phyloP scores from a whole-genome alignment of 2,329 filamentous ascomycete genomes.

The Pyrenochaeta sp. region DNA sequence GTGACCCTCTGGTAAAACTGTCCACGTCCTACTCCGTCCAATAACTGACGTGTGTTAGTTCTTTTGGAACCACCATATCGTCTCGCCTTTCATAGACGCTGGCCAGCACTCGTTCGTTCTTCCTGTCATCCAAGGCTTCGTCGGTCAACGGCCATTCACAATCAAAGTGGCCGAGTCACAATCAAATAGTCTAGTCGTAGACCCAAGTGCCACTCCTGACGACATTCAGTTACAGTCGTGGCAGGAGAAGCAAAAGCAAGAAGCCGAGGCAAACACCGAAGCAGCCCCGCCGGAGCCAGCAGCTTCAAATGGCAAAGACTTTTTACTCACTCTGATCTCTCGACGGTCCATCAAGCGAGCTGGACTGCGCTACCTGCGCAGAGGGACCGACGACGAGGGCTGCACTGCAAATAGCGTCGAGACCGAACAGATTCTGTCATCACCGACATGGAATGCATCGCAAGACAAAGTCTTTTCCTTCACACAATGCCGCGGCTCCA shows the following conservation, averaged over 20 bases:
- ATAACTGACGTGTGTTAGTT: constrained; percentile 58
- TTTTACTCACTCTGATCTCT: constrained; percentile 90
- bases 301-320: constrained; percentile 56
- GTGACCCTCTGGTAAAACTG: constrained; percentile 69
- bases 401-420: constrained; percentile 91
- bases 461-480: constrained; percentile 77
- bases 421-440: constrained; percentile 91
- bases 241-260: constrained; percentile 41
- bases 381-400: constrained; percentile 90
- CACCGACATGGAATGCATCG: constrained; percentile 68
- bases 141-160: constrained; percentile 84
- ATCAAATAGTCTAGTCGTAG: constrained; percentile 45
- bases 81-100: constrained; percentile 76
- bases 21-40: not conserved
- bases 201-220: constrained; percentile 41
- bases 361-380: constrained; percentile 86
- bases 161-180: constrained; percentile 63
- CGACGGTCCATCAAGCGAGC: constrained; percentile 85
- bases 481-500: constrained; percentile 86
- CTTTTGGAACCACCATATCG: constrained; percentile 89
- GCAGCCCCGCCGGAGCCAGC: constrained; percentile 15
- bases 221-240: constrained; percentile 47
- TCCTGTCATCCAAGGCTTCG: constrained; percentile 91
- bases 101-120: constrained; percentile 76
- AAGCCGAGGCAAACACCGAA: constrained; percentile 26